These are phyloP conservation scores for Vicia faba DNA, from an alignment of 306 rosid genomes.

Conservation along the genomic window DNA sequence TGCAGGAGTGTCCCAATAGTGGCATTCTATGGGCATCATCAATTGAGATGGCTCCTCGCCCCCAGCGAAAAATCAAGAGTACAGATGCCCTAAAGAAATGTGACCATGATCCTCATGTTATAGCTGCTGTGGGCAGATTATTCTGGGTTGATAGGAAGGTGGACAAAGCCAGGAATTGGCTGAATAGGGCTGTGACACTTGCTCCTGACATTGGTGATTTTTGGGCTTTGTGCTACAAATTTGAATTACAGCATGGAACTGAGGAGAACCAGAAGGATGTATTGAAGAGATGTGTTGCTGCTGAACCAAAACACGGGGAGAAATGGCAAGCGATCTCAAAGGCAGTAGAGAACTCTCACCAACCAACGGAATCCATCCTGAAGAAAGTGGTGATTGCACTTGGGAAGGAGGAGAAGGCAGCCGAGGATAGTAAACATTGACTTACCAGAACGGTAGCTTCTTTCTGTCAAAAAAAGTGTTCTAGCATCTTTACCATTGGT, in stretches of 20 bases:
- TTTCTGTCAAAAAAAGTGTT: not conserved
- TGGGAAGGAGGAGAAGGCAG: constrained; percentile 81
- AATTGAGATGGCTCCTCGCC: constrained; percentile 93
- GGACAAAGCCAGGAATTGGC: constrained; percentile 89
- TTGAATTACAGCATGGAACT: constrained; percentile 86
- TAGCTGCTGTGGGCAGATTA: constrained; percentile 82
- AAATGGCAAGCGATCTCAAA: constrained; percentile 82
- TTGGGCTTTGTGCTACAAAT: constrained; percentile 84
- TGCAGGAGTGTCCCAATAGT: constrained; percentile 87
- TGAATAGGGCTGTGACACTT: constrained; percentile 85
- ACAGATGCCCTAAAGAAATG: constrained; percentile 90
- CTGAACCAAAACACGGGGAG: constrained; percentile 95
- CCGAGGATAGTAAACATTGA: constrained; percentile 61
- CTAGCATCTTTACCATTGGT: constrained; percentile 19
- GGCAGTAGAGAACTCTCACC: constrained; percentile 94
- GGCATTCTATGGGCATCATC: constrained; percentile 89
- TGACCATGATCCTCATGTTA: constrained; percentile 87
- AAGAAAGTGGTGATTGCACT: constrained; percentile 76
- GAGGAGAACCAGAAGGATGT: constrained; percentile 88
- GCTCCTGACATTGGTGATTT: constrained; percentile 95
- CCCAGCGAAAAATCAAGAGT: constrained; percentile 84
- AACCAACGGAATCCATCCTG: constrained; percentile 75
- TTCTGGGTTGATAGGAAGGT: constrained; percentile 92
- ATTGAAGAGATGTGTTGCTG: constrained; percentile 66
- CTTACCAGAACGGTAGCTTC: constrained; percentile 23